Evolutionary conservation across 2,329 filamentous ascomycete species (phyloP).

Genomic region (Alternaria hordeiaustralica): DNA sequence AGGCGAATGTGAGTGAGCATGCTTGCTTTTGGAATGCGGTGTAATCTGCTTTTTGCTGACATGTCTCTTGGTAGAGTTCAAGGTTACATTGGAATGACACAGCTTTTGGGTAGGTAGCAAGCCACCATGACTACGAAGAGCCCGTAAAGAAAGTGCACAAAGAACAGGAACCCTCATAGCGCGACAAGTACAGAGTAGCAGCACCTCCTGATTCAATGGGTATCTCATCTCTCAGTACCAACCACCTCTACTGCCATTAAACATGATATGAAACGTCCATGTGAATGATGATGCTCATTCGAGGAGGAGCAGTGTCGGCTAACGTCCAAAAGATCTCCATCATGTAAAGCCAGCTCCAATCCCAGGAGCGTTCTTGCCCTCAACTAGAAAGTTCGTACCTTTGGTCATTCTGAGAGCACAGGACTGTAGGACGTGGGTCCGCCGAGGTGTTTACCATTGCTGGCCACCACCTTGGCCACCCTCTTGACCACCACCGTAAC

Average conservation of each 20-base stretch:
- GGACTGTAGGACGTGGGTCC: conserved; percentile 13
- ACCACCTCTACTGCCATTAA: conserved; percentile 39
- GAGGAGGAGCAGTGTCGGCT: conserved; percentile 31
- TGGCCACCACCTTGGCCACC: conserved; percentile 39
- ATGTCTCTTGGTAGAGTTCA: not conserved
- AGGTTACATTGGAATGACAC: not conserved
- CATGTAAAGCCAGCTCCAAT: conserved; percentile 9
- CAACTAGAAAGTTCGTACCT: conserved; percentile 9
- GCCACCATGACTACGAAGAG: conserved; percentile 16
- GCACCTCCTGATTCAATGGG: conserved; percentile 48
- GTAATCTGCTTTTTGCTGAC: not conserved
- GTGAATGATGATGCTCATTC: conserved; percentile 33
- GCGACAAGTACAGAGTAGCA: conserved; percentile 38
- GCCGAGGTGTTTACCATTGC: conserved; percentile 40
- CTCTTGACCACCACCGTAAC: conserved; percentile 31
- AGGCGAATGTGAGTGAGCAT: not conserved
- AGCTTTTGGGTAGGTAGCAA: conserved; percentile 19
- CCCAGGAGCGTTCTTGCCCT: conserved; percentile 14
- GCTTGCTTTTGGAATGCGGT: not conserved
- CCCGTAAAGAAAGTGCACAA: conserved; percentile 26
- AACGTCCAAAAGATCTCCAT: conserved; percentile 25
- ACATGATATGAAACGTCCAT: conserved; percentile 31
- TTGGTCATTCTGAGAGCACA: conserved; percentile 18
- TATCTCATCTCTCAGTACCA: conserved; percentile 50
- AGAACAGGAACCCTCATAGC: conserved; percentile 26